These are phyloP conservation scores for Talaromyces sp. DNA, from an alignment of 2,329 filamentous ascomycete species.

Conservation along the genomic window DNA sequence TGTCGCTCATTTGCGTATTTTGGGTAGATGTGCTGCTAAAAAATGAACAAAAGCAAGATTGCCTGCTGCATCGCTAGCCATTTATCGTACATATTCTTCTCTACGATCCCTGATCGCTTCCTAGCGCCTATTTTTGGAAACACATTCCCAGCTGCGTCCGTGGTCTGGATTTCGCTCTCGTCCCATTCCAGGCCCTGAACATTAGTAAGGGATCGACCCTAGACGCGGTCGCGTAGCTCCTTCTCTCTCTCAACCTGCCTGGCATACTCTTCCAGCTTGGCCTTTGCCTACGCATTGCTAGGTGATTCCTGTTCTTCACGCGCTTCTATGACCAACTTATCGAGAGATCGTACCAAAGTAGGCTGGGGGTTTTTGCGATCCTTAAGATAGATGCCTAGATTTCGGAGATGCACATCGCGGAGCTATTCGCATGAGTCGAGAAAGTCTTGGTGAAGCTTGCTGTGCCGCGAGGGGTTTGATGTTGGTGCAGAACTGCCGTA, in stretches of 20 bases:
- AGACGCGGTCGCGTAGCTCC: background rate
- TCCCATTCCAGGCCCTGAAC: conserved; percentile 65
- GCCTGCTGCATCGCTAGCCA: too few species aligned
- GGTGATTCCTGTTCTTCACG: too few species aligned
- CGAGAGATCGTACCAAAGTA: conserved; percentile 55
- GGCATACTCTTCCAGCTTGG: too few species aligned
- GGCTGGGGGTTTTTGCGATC: conserved; percentile 61
- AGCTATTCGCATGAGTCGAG: too few species aligned
- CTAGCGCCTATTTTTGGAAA: conserved; percentile 70
- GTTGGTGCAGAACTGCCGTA: conserved; percentile 12
- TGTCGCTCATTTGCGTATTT: too few species aligned
- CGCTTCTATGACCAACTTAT: too few species aligned
- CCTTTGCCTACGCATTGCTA: conserved; percentile 25
- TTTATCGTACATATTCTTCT: too few species aligned
- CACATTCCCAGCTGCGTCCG: conserved; percentile 71
- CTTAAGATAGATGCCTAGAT: conserved; percentile 81
- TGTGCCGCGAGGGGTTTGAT: too few species aligned
- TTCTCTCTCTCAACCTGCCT: conserved; percentile 20
- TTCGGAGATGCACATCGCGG: conserved; percentile 31
- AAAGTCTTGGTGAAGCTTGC: too few species aligned
- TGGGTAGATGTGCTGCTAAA: too few species aligned
- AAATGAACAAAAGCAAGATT: too few species aligned
- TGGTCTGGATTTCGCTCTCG: conserved; percentile 70
- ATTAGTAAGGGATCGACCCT: conserved; percentile 47
- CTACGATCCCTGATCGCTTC: too few species aligned